These are phyloP conservation scores for Colletotrichum spinosum DNA, from an alignment of 2,329 filamentous ascomycete genomes.

Conservation along the genomic window DNA sequence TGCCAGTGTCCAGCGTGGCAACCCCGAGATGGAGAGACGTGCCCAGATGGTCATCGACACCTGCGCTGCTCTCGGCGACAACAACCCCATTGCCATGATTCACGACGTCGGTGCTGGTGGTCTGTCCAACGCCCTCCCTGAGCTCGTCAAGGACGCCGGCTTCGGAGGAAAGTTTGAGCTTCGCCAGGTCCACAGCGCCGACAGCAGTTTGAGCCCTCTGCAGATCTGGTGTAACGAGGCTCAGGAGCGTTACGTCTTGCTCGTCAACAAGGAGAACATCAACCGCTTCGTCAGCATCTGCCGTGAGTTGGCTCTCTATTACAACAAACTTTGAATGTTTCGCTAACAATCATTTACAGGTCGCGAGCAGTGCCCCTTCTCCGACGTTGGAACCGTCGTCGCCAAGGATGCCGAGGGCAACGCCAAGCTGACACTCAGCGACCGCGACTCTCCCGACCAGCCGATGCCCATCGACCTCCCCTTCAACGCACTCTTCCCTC, in stretches of 20 bases:
- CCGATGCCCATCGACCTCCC: slow-evolving; percentile 88
- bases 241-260: slow-evolving; percentile 94
- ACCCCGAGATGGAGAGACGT: slow-evolving; percentile 94
- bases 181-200: slow-evolving; percentile 91
- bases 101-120: slow-evolving; percentile 98
- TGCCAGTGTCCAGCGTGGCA: slow-evolving; percentile 95
- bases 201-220: slow-evolving; percentile 91
- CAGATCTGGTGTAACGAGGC: slow-evolving; percentile 99
- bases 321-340: neutral
- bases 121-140: slow-evolving; percentile 78
- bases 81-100: slow-evolving; percentile 95
- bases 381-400: slow-evolving; percentile 84
- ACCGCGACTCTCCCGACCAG: slow-evolving; percentile 80
- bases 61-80: slow-evolving; percentile 83
- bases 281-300: slow-evolving; percentile 79
- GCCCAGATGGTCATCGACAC: slow-evolving; percentile 99
- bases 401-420: slow-evolving; percentile 71
- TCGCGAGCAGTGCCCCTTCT: slow-evolving; percentile 92
- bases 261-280: slow-evolving; percentile 83
- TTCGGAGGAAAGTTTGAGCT: slow-evolving; percentile 93
- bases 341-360: slow-evolving; percentile 53
- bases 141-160: slow-evolving; percentile 90
- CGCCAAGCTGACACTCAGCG: slow-evolving; percentile 81
- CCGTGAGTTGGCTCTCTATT: slow-evolving; percentile 51
- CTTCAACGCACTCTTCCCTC: slow-evolving; percentile 89